Evolutionary conservation across 116 monocot genomes (phyloP).

Genomic region (Zostera marina): DNA sequence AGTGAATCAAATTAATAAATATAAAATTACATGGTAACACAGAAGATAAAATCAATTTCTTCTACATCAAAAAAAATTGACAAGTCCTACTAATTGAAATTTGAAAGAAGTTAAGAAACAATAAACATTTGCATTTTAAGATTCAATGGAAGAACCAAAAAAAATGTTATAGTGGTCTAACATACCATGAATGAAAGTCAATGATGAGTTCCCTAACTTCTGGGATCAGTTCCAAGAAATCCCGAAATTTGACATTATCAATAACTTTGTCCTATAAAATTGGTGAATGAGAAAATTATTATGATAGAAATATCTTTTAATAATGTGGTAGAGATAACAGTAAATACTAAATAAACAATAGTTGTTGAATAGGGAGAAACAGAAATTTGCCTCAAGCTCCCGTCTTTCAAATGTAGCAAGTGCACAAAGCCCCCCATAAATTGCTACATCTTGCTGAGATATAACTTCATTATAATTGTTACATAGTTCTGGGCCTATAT

Average conservation of each 20-base stretch:
- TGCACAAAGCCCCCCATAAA: constrained; percentile 95
- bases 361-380: constrained; percentile 90
- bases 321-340: constrained; percentile 1
- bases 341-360: constrained; percentile 9
- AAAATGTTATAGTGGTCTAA: background rate
- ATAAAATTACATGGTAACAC: too few species aligned
- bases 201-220: constrained; percentile 93
- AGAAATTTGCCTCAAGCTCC: constrained; percentile 87
- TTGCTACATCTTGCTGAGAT: constrained; percentile 85
- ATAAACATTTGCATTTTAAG: too few species aligned
- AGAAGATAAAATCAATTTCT: too few species aligned
- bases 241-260: constrained; percentile 78
- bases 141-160: background rate
- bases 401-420: constrained; percentile 18
- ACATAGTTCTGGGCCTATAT: constrained; percentile 7
- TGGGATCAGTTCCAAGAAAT: constrained; percentile 82
- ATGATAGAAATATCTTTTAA: background rate
- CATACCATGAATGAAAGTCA: constrained; percentile 84
- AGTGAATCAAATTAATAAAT: too few species aligned
- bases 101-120: too few species aligned
- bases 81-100: too few species aligned
- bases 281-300: background rate
- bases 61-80: too few species aligned
- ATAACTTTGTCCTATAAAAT: constrained; percentile 67
- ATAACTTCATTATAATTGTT: constrained; percentile 52